Evolutionary conservation across 2,329 filamentous ascomycete genomes (phyloP).

Genomic region (Eutypa lata): DNA sequence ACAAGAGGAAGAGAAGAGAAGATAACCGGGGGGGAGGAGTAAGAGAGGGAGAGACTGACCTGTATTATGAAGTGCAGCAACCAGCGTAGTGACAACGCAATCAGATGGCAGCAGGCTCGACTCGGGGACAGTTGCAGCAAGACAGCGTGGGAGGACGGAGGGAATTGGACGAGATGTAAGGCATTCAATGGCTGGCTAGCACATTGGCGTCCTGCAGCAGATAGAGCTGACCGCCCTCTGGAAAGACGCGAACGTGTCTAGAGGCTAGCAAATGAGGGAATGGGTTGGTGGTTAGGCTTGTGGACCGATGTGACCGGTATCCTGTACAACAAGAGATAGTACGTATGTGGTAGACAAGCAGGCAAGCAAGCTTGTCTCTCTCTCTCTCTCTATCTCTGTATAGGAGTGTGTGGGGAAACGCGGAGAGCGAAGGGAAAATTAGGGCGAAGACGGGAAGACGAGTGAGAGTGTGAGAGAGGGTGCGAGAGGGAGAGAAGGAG

Average conservation of each 20-base stretch:
- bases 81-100: slow-evolving; percentile 28
- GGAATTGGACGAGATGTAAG: slow-evolving; percentile 24
- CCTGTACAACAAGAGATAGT: slow-evolving; percentile 14
- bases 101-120: slow-evolving; percentile 15
- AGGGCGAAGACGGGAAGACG: slow-evolving; percentile 6
- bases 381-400: slow-evolving; percentile 12
- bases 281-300: slow-evolving; percentile 16
- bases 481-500: background rate
- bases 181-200: slow-evolving; percentile 30
- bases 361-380: background rate
- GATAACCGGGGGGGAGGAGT: slow-evolving; percentile 15
- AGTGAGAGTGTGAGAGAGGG: slow-evolving; percentile 5
- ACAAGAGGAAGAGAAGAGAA: slow-evolving; percentile 18
- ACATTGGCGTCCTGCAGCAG: slow-evolving; percentile 24
- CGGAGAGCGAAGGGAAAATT: slow-evolving; percentile 16
- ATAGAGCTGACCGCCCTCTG: slow-evolving; percentile 28
- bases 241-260: slow-evolving; percentile 25
- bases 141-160: slow-evolving; percentile 28
- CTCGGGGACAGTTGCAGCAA: slow-evolving; percentile 28
- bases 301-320: slow-evolving; percentile 29
- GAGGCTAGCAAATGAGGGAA: slow-evolving; percentile 29
- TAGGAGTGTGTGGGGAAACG: slow-evolving; percentile 22
- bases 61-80: slow-evolving; percentile 32
- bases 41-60: slow-evolving; percentile 27
- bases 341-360: background rate